Evolutionary conservation across 306 rosid species (phyloP).

Genomic region (Ceratonia siliqua): DNA sequence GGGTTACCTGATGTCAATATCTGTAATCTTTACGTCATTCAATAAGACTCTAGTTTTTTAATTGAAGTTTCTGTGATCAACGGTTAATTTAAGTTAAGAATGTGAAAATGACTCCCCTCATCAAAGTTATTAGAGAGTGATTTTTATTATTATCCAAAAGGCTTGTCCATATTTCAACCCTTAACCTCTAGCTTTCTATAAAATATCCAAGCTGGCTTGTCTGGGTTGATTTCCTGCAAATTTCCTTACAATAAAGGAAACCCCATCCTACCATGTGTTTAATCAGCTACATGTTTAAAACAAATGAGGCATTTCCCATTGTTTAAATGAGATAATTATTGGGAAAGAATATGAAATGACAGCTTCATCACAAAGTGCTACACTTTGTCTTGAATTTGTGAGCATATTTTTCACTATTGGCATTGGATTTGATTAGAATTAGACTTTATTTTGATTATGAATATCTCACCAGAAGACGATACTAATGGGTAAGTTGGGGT

Average conservation of each 20-base stretch:
- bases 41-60: not conserved
- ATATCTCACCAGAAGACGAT: constrained; percentile 8
- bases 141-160: not conserved
- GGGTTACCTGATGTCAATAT: not conserved
- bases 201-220: not conserved
- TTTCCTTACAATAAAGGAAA: not conserved
- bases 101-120: not conserved
- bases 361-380: not conserved
- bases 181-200: not conserved
- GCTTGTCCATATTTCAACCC: not conserved
- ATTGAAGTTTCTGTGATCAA: not conserved
- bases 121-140: not conserved
- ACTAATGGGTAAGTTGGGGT: constrained; percentile 17
- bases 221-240: not conserved
- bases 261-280: not conserved
- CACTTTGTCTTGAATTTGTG: not conserved
- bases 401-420: not conserved
- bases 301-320: not conserved
- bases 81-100: not conserved
- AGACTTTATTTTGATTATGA: constrained; percentile 9
- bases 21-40: not conserved
- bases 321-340: not conserved
- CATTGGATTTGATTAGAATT: not conserved
- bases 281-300: not conserved
- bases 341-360: not conserved